Base-by-base conservation (phyloP, 495 filamentous ascomycete species). In the Aspergillus saccharolyticus region DNA sequence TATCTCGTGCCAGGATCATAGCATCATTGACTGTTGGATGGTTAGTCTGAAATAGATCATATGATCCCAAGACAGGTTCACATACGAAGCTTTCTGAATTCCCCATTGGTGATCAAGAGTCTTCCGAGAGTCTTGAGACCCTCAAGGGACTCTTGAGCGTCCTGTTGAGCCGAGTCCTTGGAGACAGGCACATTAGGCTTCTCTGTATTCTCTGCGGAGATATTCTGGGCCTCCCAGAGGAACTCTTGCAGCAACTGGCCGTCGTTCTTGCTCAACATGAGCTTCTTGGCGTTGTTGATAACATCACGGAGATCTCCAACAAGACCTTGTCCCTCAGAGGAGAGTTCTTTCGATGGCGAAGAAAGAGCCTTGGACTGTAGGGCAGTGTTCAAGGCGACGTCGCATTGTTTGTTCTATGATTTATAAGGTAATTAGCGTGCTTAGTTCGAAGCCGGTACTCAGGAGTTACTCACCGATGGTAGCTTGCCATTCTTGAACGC, bases 171-270 rank as follows among this genome's bases (percentile, higher is more conserved):
- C 4, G 80, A 79, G 0, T 88, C 84, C 74, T 89, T 94, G 63
- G 83, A 80, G 47, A 96, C 62, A 0, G 91, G 87, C 2, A 84
- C 79, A 51, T 72, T 72, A 1, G 90, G 90, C 24, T 74, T 69
- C 54, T 75, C 66, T 9, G 86, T 78, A 50, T 82, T 71, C 52
- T 78, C 86, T n/a, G 79, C 73, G 42, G 63, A 65, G 42, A 96
- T 83, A 42, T 88, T 82, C 66, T 90, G 82, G 1, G 92, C 90
- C 64, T 95, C 86, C 86, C 87, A 98, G 76, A 97, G 90, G 71
- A 97, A 97, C 58, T 97, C 95, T 63, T 98, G 94, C 10, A 98
- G 73, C 22, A 97, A 74, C 63, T 98, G 89, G 60, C 92, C 94
- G 28, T 96, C 83, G 66, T 98, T 98, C 83, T 98, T 98, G 70